Conservation (phyloP, 2,329 filamentous ascomycete genomes). For the Thielaviopsis cerberus region DNA sequence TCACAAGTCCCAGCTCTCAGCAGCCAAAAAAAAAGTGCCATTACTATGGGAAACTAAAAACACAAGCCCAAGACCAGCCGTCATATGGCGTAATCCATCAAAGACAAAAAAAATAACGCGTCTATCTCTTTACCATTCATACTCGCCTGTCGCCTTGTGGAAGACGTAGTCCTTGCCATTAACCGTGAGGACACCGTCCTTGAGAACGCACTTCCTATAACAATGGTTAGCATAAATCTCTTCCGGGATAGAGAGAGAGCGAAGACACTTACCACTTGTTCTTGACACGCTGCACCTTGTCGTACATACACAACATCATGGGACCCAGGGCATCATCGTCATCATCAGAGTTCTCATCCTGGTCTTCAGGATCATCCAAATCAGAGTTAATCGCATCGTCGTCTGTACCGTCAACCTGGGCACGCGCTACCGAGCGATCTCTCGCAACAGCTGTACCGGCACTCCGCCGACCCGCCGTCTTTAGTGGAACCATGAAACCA, state of each 20-base stretch:
- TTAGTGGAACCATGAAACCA: constrained; percentile 55
- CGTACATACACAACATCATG: constrained; percentile 97
- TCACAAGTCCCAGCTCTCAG: too few species aligned
- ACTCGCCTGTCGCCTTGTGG: constrained; percentile 91
- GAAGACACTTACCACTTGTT: constrained; percentile 66
- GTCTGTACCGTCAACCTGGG: constrained; percentile 41
- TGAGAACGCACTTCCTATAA: constrained; percentile 83
- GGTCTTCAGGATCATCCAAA: constrained; percentile 84
- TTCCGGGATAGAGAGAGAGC: neutral
- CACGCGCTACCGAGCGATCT: constrained; percentile 28
- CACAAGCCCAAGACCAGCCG: too few species aligned
- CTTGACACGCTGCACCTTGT: constrained; percentile 97
- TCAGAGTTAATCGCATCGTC: constrained; percentile 98
- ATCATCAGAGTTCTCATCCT: constrained; percentile 65
- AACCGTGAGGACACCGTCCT: constrained; percentile 86
- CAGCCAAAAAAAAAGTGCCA: too few species aligned
- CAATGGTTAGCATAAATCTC: constrained; percentile 14
- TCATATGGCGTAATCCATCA: too few species aligned
- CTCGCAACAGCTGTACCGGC: neutral
- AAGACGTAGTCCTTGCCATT: constrained; percentile 95
- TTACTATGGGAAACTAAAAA: too few species aligned
- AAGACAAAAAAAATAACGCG: neutral
- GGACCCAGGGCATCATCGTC: constrained; percentile 69
- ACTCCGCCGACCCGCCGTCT: constrained; percentile 27
- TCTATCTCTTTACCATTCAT: constrained; percentile 58